Base-by-base conservation (phyloP, 768 basidiomycete species). In the Termitomyces sp. region DNA sequence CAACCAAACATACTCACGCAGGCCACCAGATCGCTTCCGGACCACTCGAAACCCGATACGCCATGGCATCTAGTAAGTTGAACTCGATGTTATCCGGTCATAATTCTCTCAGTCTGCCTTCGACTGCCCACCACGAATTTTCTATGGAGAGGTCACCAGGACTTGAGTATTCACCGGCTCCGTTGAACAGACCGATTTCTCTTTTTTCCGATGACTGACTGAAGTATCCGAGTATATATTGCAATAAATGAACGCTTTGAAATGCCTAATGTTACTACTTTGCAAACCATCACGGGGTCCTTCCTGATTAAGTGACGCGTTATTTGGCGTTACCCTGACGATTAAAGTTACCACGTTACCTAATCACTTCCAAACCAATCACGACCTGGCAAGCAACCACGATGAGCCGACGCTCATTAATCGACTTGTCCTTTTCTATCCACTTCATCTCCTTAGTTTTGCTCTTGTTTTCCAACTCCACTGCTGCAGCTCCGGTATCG, bases 151-250 rank as follows among this genome's bases (percentile, higher is more conserved):
- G 8, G 49, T 58, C 49, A 12, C 33, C n/a, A 16, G 40, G 18
- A 20, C n/a, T 40, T 35, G 55, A 50, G n/a, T 48, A 36, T 55
- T 62, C 58, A 0, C 64, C 64, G 49, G 58, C 56, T 44, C 56
- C 61, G 9, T 42, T 65, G 20, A 39, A 57, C 22, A 39, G 61
- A 33, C 56, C 64, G 16, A 57, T 63, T 40, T 60, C 62, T 16
- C 46, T 65, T 39, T 63, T 55, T 57, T 65, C 59, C 18, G 64
- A 63, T 8, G 53, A 58, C 9, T 60, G 53, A 61, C 4, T 40
- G 33, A n/a, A n/a, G n/a, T 54, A 53, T 42, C 7, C 7, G 39
- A 8, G 8, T 39, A 20, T 49, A 22, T 33, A 8, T 20, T 35
- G 8, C 32, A 22, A 22, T 40, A 1, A 45, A 54, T 24, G 16